phyloP scores from a whole-genome alignment of 2,329 filamentous ascomycete genomes.

The Epicoccum nigrum region DNA sequence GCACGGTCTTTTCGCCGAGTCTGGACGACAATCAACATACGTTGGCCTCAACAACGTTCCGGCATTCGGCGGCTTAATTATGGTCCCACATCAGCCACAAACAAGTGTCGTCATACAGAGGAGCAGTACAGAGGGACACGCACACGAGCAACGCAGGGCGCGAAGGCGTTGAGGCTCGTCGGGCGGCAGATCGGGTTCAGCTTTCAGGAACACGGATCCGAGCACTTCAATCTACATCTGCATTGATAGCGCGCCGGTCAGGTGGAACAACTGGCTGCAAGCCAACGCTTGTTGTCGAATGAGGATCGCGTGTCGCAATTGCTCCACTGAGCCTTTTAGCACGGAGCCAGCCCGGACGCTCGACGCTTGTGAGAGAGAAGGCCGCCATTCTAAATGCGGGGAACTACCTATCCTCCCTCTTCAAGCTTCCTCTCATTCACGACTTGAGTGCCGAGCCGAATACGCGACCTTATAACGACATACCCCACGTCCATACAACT shows the following conservation, averaged over 20 bases:
- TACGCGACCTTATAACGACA: conserved; percentile 38
- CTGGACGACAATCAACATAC: conserved; percentile 21
- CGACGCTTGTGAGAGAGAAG: conserved; percentile 38
- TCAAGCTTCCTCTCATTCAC: conserved; percentile 40
- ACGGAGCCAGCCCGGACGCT: conserved; percentile 34
- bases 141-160: conserved; percentile 34
- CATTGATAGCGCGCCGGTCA: conserved; percentile 26
- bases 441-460: conserved; percentile 44
- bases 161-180: not conserved
- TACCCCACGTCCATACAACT: conserved; percentile 29
- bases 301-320: conserved; percentile 32
- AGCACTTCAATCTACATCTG: conserved; percentile 6
- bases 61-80: conserved; percentile 36
- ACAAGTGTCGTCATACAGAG: conserved; percentile 33
- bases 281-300: conserved; percentile 33
- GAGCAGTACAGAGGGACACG: conserved; percentile 22
- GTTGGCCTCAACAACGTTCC: conserved; percentile 28
- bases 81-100: conserved; percentile 21
- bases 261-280: conserved; percentile 33
- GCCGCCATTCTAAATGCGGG: conserved; percentile 44
- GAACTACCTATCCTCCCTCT: conserved; percentile 41
- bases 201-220: conserved; percentile 10
- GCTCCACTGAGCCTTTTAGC: conserved; percentile 34
- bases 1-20: conserved; percentile 26
- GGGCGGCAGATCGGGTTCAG: conserved; percentile 13